Evolutionary conservation across 306 rosid species (phyloP).

Genomic region (Sophora flavescens): DNA sequence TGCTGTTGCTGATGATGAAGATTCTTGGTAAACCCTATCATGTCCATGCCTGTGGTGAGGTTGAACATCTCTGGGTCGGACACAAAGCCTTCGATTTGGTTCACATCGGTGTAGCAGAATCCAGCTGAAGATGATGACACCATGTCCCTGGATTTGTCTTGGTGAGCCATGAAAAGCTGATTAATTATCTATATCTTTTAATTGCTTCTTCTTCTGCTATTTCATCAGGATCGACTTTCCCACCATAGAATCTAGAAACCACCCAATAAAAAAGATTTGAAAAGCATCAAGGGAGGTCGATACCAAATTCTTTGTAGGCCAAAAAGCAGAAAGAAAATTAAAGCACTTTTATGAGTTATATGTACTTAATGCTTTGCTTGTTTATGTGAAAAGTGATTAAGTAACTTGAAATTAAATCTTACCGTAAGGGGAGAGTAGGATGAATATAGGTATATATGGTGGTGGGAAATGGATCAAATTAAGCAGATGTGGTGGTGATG

Average conservation of each 20-base stretch:
- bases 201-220: background rate
- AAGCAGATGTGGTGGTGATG: background rate
- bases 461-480: background rate
- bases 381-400: conserved; percentile 21
- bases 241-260: conserved; percentile 14
- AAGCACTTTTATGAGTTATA: background rate
- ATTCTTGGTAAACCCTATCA: conserved; percentile 75
- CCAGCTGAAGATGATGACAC: conserved; percentile 55
- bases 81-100: conserved; percentile 75
- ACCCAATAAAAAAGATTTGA: conserved; percentile 9
- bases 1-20: conserved; percentile 45
- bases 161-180: conserved; percentile 56
- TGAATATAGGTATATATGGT: background rate
- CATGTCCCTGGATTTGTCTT: conserved; percentile 57
- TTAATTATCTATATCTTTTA: background rate
- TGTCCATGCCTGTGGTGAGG: conserved; percentile 77
- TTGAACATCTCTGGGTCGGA: conserved; percentile 76
- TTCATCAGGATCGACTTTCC: conserved; percentile 5
- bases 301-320: background rate
- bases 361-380: conserved; percentile 25
- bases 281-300: conserved; percentile 24
- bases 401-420: conserved; percentile 29
- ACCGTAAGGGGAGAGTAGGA: conserved; percentile 38
- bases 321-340: conserved; percentile 9
- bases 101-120: conserved; percentile 64